These are phyloP conservation scores for Blastocladiella britannica DNA, from an alignment of 192 early-diverging fungal genomes.

Conservation along the genomic window DNA sequence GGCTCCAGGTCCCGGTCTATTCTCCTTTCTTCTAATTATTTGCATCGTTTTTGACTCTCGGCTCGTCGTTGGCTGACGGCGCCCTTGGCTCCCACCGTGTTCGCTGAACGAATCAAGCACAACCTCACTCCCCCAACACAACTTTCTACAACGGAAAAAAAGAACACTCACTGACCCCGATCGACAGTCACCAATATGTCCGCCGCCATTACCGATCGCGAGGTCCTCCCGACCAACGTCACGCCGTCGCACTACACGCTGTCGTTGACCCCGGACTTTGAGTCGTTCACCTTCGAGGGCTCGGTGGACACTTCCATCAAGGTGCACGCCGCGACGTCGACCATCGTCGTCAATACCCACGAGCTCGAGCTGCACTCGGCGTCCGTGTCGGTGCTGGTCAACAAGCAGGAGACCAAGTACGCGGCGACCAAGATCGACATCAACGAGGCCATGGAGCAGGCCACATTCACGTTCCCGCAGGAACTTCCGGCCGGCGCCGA, in stretches of 20 bases:
- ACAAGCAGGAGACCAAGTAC: constrained; percentile 26
- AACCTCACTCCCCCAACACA: no score
- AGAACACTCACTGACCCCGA: no score
- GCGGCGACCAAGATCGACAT: constrained; percentile 19
- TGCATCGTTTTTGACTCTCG: no score
- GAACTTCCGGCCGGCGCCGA: constrained; percentile 23
- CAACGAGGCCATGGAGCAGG: constrained; percentile 21
- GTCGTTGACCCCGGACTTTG: constrained; percentile 55
- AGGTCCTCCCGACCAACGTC: constrained; percentile 70
- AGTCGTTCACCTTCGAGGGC: constrained; percentile 59
- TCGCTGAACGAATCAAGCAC: no score
- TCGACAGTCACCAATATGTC: no score
- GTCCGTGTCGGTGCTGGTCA: constrained; percentile 2
- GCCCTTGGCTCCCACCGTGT: no score
- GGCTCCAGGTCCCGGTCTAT: no score
- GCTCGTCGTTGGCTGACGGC: no score
- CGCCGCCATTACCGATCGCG: constrained; percentile 15
- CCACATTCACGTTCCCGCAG: constrained; percentile 36
- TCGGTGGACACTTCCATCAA: constrained; percentile 35
- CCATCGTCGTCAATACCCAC: constrained; percentile 41
- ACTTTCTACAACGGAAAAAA: no score
- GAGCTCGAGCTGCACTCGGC: constrained; percentile 43
- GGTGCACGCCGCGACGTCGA: constrained; percentile 35
- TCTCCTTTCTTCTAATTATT: no score
- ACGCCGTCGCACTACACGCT: constrained; percentile 67